Evolutionary conservation across 495 filamentous ascomycete genomes (phyloP), one percentile per base, ranked within the genome.

Genomic region (Xylaria scruposa): DNA sequence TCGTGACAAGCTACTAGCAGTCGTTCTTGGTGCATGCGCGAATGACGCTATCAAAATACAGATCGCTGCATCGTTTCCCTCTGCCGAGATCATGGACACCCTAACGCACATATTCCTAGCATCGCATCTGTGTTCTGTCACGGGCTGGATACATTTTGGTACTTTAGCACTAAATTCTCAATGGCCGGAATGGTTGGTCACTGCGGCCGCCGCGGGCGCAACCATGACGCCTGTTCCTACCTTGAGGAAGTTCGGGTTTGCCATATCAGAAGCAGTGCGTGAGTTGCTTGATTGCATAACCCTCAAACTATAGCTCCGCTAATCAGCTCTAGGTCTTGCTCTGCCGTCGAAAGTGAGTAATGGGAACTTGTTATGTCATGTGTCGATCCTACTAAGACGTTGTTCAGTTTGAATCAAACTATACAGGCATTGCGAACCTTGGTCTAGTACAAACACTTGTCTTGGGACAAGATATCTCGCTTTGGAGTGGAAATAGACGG

Each of bases 401-500:
- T 17, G 1, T 47, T 64, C 38, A 81, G 75, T 88, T 89, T 68
- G 90, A 92, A 72, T 85, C 84, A 26, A 87, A 90, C 71, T 91
- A 91, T 72, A 83, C 78, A 10, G 78, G 78, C 4, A 88, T 89
- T 19, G 82, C 86, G 33, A 81, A 90, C 66, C 72, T 91, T 3
- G 81, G 85, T 5, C 77, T 86, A 3, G 82, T 90, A 7, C 90
- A 91, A 75, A 84, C 86, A 6, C 84, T 86, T 63, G 79, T 88
- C 17, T 70, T 91, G 31, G 76, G 82, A 1, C 81, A 91, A 5
- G 87, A 90, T 62, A 81, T 91, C 47, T 88, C 88, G 0, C 80
- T 92, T 10, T 92, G 90, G 90, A 90, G 88, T 64, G 90, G 90
- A 2, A 90, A 89, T 69, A 85, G 88, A 58, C 78, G 90, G n/a